Evolutionary conservation across 2,329 filamentous ascomycete genomes (phyloP).

Genomic region (Talaromyces sp.): DNA sequence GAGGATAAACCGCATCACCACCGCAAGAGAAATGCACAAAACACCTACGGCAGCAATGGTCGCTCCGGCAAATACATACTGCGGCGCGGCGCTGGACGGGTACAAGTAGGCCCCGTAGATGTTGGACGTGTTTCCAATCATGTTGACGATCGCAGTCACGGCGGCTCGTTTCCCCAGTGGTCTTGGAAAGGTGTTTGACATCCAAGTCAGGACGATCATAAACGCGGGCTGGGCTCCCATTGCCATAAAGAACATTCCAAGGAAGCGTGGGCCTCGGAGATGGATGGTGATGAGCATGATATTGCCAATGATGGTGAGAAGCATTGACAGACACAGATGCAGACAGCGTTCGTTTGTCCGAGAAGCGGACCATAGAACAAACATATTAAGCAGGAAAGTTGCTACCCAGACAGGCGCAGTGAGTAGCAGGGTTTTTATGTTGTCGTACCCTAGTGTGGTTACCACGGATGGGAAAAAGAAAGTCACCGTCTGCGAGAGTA

Average conservation of each 20-base stretch:
- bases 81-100: background rate
- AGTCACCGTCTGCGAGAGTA: constrained; percentile 39
- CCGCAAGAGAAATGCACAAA: background rate
- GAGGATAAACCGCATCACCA: background rate
- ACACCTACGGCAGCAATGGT: background rate
- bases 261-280: background rate
- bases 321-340: background rate
- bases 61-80: background rate
- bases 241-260: constrained; percentile 18
- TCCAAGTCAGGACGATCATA: constrained; percentile 34
- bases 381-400: background rate
- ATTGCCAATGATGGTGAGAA: constrained; percentile 12
- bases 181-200: constrained; percentile 29
- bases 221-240: constrained; percentile 21
- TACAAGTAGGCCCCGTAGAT: background rate
- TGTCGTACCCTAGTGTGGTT: constrained; percentile 40
- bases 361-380: constrained; percentile 8
- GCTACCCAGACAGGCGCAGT: constrained; percentile 37
- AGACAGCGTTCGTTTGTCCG: background rate
- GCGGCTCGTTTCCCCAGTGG: constrained; percentile 36
- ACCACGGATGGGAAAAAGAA: constrained; percentile 42
- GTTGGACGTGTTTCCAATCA: constrained; percentile 22
- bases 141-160: constrained; percentile 32
- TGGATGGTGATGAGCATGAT: background rate
- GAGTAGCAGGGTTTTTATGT: constrained; percentile 44